Conservation (phyloP, 805 yeast species). For the Torulaspora quercuum region DNA sequence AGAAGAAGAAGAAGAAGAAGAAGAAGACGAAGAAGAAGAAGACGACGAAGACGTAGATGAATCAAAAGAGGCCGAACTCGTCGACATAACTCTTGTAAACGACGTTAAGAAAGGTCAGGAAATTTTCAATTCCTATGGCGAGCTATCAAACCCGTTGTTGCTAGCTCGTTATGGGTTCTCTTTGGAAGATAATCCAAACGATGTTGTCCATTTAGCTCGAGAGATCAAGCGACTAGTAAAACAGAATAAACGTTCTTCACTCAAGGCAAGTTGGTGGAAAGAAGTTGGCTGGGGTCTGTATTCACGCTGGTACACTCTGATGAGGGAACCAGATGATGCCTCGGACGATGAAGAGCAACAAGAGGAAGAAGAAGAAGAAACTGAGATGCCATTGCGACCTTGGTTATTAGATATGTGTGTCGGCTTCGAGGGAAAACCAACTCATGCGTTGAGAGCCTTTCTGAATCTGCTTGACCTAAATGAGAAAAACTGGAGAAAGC, state of each 20-base stretch:
- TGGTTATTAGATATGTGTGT: slow-evolving; percentile 48
- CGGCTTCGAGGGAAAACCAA: slow-evolving; percentile 42
- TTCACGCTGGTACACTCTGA: slow-evolving; percentile 17
- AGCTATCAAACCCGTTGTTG: slow-evolving; percentile 59
- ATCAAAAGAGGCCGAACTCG: slow-evolving; percentile 51
- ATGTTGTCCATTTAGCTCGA: slow-evolving; percentile 53
- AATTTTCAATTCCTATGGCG: slow-evolving; percentile 81
- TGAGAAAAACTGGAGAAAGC: slow-evolving; percentile 23
- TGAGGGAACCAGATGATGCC: slow-evolving; percentile 13
- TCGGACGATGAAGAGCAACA: slow-evolving; percentile 24
- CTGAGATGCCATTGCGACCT: slow-evolving; percentile 18
- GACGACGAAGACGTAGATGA: slow-evolving; percentile 29
- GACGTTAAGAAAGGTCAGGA: slow-evolving; percentile 52
- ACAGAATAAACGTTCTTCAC: slow-evolving; percentile 13
- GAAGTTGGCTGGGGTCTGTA: slow-evolving; percentile 19
- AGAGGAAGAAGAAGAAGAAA: slow-evolving; percentile 21
- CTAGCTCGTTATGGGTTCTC: slow-evolving; percentile 79
- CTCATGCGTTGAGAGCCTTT: slow-evolving; percentile 45
- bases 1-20: slow-evolving; percentile 16
- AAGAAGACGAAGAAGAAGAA: slow-evolving; percentile 17
- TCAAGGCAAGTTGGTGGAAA: slow-evolving; percentile 29
- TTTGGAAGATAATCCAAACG: slow-evolving; percentile 50
- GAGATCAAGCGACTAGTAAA: slow-evolving; percentile 18
- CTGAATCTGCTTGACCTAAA: slow-evolving; percentile 37
- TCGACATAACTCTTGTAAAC: slow-evolving; percentile 59